Conservation (phyloP, 208 protist species). For the Crithidia sp. region DNA sequence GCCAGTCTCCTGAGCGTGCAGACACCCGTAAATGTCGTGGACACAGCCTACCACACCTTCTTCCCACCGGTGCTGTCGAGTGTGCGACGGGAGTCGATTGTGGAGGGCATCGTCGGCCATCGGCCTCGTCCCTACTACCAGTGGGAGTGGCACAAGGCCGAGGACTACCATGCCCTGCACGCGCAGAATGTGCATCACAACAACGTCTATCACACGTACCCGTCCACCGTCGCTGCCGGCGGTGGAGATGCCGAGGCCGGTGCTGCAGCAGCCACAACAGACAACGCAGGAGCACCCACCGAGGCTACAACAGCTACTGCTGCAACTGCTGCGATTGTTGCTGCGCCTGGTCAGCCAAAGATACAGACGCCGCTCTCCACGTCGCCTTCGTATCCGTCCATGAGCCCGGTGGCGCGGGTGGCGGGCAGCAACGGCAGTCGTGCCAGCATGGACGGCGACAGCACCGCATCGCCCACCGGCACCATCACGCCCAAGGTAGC, state of each 20-base stretch:
- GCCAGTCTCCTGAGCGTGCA: slow-evolving; percentile 2
- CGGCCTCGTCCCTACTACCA: slow-evolving; percentile 33
- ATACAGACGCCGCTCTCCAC: slow-evolving; percentile 15
- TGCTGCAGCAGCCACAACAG: background rate
- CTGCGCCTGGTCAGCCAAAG: background rate
- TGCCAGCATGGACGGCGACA: background rate
- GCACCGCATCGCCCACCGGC: background rate
- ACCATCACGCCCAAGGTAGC: background rate
- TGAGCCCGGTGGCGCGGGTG: background rate
- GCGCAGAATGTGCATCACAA: slow-evolving; percentile 33
- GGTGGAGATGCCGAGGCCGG: background rate
- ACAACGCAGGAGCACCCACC: background rate
- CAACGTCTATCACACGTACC: slow-evolving; percentile 27
- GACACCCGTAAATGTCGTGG: slow-evolving; percentile 34
- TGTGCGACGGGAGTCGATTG: slow-evolving; percentile 30
- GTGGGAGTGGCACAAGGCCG: slow-evolving; percentile 50
- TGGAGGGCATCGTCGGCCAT: slow-evolving; percentile 40
- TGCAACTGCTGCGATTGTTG: background rate
- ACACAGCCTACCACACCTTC: slow-evolving; percentile 61
- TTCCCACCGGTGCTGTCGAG: slow-evolving; percentile 44
- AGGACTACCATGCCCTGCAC: slow-evolving; percentile 36
- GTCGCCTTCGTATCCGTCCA: slow-evolving; percentile 1
- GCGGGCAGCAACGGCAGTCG: background rate
- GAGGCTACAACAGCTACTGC: too few species aligned
- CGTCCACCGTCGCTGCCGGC: background rate